phyloP scores from a whole-genome alignment of 2,329 filamentous ascomycete species.

The Metarhizium anisopliae region DNA sequence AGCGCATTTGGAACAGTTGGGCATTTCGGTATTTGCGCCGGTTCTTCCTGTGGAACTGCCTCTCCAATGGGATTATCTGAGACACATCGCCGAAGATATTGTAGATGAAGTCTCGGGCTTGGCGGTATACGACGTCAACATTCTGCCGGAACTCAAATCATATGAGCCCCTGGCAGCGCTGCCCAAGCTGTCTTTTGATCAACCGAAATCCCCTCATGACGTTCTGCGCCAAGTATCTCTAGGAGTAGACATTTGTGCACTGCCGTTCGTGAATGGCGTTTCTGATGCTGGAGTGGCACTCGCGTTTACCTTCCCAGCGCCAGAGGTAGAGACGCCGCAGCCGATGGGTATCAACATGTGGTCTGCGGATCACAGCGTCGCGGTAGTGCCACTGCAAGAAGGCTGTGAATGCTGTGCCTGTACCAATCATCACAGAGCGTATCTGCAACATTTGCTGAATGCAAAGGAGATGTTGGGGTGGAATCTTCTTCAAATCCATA shows the following conservation, averaged over 20 bases:
- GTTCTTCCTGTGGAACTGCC: constrained; percentile 67
- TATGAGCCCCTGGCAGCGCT: constrained; percentile 47
- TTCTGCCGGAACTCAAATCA: constrained; percentile 56
- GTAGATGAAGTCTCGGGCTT: constrained; percentile 53
- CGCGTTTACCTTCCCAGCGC: constrained; percentile 62
- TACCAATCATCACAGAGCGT: constrained; percentile 74
- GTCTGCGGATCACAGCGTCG: constrained; percentile 49
- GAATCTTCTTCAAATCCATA: constrained; percentile 88
- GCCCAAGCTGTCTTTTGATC: constrained; percentile 66
- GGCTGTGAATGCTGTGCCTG: constrained; percentile 78
- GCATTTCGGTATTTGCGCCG: constrained; percentile 48
- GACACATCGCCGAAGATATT: constrained; percentile 58
- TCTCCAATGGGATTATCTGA: constrained; percentile 72
- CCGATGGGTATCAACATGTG: constrained; percentile 76
- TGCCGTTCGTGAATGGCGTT: constrained; percentile 63
- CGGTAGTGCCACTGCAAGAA: constrained; percentile 51
- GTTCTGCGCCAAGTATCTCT: constrained; percentile 66
- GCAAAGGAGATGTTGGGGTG: constrained; percentile 97
- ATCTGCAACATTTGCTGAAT: constrained; percentile 74
- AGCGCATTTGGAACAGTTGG: constrained; percentile 16
- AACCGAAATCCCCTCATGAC: constrained; percentile 62
- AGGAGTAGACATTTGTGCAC: constrained; percentile 70
- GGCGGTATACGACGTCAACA: constrained; percentile 66
- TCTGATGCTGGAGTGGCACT: constrained; percentile 84
- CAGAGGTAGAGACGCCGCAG: constrained; percentile 9